A percentile compares a stretch with the other conserved stretches of the same genome.
Evolutionary conservation across 75 land plant genomes (phyloP).

Genomic region (Pinus albicaulis): DNA sequence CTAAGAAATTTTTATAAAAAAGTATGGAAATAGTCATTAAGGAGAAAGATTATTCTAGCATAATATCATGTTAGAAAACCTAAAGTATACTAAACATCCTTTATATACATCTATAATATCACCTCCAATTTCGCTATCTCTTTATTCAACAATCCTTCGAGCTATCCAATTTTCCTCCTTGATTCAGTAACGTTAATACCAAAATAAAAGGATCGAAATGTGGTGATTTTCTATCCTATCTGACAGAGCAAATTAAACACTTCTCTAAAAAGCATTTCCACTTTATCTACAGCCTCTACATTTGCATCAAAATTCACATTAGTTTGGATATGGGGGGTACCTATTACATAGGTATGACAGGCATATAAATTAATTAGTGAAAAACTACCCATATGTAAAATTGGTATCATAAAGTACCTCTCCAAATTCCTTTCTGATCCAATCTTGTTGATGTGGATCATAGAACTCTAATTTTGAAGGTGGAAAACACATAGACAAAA

Average conservation of each 20-base stretch:
- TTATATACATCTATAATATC: too few relatives aligned
- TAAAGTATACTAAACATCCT: too few relatives aligned
- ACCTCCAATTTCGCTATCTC: too few relatives aligned
- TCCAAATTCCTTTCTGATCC: conserved; percentile 63
- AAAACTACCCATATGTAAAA: not conserved
- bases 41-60: too few relatives aligned
- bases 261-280: conserved; percentile 58
- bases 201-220: conserved; percentile 21
- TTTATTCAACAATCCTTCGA: conserved; percentile 47
- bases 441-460: conserved; percentile 39
- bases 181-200: conserved; percentile 29
- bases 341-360: not conserved
- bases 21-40: too few relatives aligned
- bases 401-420: conserved; percentile 40
- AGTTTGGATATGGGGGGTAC: not conserved
- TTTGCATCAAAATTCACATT: not conserved
- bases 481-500: conserved; percentile 75
- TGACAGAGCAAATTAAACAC: conserved; percentile 44
- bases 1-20: too few relatives aligned
- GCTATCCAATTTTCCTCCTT: conserved; percentile 37
- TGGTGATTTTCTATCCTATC: conserved; percentile 44
- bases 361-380: not conserved
- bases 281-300: conserved; percentile 50
- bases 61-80: too few relatives aligned
- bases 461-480: conserved; percentile 74